phyloP scores from a whole-genome alignment of 176 grass and related monocot species.

The Elaeis guineensis region DNA sequence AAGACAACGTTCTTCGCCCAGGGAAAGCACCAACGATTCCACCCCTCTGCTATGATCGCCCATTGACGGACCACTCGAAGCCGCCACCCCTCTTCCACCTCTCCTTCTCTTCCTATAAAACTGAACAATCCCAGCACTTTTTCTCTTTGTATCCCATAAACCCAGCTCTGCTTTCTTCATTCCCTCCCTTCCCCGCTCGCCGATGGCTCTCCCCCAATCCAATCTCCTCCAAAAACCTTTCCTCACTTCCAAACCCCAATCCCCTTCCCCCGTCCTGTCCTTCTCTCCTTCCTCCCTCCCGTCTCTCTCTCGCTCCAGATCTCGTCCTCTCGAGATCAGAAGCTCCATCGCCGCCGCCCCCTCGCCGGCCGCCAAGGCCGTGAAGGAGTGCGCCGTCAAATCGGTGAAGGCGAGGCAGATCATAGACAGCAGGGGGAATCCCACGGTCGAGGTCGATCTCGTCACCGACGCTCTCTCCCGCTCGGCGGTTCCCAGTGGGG shows the following conservation, averaged over 20 bases:
- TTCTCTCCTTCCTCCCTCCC: conserved; percentile 5
- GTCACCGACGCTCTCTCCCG: conserved; percentile 63
- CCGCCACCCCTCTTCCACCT: no score
- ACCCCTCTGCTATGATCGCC: no score
- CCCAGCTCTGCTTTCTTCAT: neutral
- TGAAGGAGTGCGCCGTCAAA: conserved; percentile 30
- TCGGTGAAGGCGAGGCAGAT: conserved; percentile 93
- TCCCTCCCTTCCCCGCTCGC: neutral
- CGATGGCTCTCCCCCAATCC: conserved; percentile 12
- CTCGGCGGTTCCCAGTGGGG: conserved; percentile 87
- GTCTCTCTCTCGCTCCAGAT: neutral
- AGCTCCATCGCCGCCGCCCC: conserved; percentile 27
- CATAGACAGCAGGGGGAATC: conserved; percentile 91
- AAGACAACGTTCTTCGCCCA: no score
- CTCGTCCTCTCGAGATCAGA: conserved; percentile 28
- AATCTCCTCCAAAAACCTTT: conserved; percentile 31
- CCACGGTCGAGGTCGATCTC: conserved; percentile 95
- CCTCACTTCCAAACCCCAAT: conserved; percentile 33
- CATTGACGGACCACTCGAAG: no score
- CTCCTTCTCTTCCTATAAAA: no score
- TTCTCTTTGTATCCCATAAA: no score
- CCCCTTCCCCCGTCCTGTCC: conserved; percentile 3
- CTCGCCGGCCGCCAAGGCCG: conserved; percentile 8
- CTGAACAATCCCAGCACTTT: no score
- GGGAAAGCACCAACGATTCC: no score